Conservation (phyloP, 176 grass and related monocot species). For the Zea mays region DNA sequence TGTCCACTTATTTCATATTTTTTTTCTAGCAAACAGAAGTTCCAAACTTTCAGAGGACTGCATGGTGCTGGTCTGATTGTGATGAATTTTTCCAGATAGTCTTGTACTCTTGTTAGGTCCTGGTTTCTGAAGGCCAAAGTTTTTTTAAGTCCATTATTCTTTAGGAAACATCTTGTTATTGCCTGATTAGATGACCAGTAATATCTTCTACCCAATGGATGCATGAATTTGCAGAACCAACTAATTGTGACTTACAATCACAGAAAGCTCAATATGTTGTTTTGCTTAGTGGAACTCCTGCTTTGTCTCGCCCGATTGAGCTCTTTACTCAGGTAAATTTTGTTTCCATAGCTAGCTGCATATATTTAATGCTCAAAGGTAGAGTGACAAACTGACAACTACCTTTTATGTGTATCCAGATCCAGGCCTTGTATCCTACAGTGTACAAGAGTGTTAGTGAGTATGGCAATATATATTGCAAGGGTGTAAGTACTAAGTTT, state of each 20-base stretch:
- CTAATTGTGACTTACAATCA: conserved; percentile 37
- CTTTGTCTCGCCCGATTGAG: conserved; percentile 92
- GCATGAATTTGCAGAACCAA: conserved; percentile 22
- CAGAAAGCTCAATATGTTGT: conserved; percentile 90
- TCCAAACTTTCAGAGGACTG: conserved; percentile 15
- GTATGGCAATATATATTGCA: conserved; percentile 90
- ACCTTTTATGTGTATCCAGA: conserved; percentile 47
- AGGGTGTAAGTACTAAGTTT: conserved; percentile 74
- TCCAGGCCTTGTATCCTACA: conserved; percentile 73
- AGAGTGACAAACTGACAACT: not conserved
- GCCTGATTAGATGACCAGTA: not conserved
- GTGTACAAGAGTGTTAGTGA: conserved; percentile 88
- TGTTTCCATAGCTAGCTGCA: conserved; percentile 12
- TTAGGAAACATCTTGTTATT: not conserved
- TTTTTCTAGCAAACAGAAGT: not conserved
- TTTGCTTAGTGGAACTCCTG: conserved; percentile 93
- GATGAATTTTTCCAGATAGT: conserved; percentile 24
- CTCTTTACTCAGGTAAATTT: conserved; percentile 80
- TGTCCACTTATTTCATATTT: conserved; percentile 17
- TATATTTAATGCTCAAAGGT: conserved; percentile 18
- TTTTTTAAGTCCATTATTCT: conserved; percentile 22
- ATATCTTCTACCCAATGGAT: conserved; percentile 13
- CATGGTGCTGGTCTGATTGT: not conserved
- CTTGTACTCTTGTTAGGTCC: conserved; percentile 23
- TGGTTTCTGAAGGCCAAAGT: conserved; percentile 16